These are phyloP conservation scores for Saccharomyces pastorianus DNA, from an alignment of 1,139 yeast genomes.

Conservation along the genomic window DNA sequence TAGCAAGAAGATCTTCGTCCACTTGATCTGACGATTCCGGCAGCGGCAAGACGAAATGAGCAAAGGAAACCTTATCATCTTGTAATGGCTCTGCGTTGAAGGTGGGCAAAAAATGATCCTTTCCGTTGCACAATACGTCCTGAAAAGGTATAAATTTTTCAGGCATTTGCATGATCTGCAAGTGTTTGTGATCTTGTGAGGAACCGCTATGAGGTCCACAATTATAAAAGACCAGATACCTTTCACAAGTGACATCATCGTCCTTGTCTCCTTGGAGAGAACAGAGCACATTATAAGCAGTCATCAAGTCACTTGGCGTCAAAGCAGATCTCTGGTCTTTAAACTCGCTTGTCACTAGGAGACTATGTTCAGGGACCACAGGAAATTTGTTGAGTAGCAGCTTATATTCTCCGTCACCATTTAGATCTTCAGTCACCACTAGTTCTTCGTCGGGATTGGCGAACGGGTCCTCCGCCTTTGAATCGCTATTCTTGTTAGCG, in stretches of 20 bases:
- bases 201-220: slow-evolving; percentile 87
- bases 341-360: slow-evolving; percentile 68
- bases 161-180: slow-evolving; percentile 76
- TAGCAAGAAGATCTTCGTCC: slow-evolving; percentile 43
- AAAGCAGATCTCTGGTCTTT: slow-evolving; percentile 66
- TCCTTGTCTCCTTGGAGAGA: slow-evolving; percentile 31
- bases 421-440: slow-evolving; percentile 46
- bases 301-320: slow-evolving; percentile 55
- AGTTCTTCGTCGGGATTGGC: slow-evolving; percentile 70
- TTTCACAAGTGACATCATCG: slow-evolving; percentile 22
- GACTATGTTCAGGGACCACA: slow-evolving; percentile 66
- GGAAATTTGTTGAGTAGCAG: slow-evolving; percentile 81
- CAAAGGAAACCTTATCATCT: slow-evolving; percentile 58
- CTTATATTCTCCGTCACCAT: slow-evolving; percentile 46
- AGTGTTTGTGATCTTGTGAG: slow-evolving; percentile 85
- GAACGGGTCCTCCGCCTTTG: slow-evolving; percentile 57
- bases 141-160: slow-evolving; percentile 52
- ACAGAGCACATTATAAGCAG: slow-evolving; percentile 47
- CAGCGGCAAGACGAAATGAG: slow-evolving; percentile 69
- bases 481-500: slow-evolving; percentile 20
- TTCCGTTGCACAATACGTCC: slow-evolving; percentile 41
- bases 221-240: slow-evolving; percentile 75
- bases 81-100: slow-evolving; percentile 51
- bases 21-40: slow-evolving; percentile 41
- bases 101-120: slow-evolving; percentile 49